A percentile compares a stretch with the other conserved stretches of the same genome.
Conservation (phyloP, 768 basidiomycete species). For the Mycena capillaripes region DNA sequence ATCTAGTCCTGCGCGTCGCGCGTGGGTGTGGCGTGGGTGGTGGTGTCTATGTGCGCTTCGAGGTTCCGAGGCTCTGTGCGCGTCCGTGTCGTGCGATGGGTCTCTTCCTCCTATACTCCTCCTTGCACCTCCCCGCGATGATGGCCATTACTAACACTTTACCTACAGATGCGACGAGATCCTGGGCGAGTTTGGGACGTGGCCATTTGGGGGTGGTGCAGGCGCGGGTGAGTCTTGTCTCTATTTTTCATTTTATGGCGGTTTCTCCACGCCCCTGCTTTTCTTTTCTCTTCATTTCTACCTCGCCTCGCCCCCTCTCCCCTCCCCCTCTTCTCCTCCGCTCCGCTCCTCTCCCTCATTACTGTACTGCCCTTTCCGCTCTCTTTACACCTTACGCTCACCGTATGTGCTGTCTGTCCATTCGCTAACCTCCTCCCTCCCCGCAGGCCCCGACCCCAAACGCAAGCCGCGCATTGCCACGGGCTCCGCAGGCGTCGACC, state of each 20-base stretch:
- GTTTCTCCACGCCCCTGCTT: not conserved
- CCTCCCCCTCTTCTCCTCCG: not conserved
- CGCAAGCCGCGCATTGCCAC: constrained; percentile 63
- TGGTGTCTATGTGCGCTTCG: too few species aligned
- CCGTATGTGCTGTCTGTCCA: too few species aligned
- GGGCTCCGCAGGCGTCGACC: constrained; percentile 63
- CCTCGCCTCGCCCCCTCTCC: not conserved
- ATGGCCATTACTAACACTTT: not conserved
- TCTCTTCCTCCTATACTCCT: not conserved
- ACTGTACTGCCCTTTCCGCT: not conserved
- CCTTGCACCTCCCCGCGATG: not conserved
- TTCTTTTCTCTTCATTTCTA: not conserved
- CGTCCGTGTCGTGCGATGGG: too few species aligned
- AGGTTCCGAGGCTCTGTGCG: not conserved
- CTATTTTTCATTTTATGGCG: not conserved
- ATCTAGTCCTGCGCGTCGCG: too few species aligned
- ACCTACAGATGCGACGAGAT: constrained; percentile 83
- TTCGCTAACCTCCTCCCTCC: not conserved
- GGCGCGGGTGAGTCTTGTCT: constrained; percentile 30
- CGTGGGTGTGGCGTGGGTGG: too few species aligned
- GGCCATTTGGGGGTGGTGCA: constrained; percentile 81
- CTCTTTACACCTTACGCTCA: too few species aligned
- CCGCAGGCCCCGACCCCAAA: constrained; percentile 23
- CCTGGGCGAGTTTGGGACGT: constrained; percentile 88
- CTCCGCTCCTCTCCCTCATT: not conserved